A percentile compares a stretch with the other conserved stretches of the same genome.
phyloP scores from a whole-genome alignment of 768 basidiomycete species.

The Suillus placidus region DNA sequence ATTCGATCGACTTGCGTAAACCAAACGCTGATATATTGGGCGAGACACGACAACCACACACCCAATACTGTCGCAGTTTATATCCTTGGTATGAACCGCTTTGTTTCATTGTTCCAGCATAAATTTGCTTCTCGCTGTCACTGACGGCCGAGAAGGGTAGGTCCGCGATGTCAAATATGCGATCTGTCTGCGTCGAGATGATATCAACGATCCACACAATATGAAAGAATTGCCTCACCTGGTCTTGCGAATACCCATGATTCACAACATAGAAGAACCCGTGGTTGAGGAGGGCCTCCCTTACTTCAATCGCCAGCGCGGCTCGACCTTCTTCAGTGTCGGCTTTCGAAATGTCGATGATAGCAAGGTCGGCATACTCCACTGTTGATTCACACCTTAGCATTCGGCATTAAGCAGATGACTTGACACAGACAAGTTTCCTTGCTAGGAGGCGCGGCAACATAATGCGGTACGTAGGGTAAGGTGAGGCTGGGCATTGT shows the following conservation, averaged over 20 bases:
- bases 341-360: conserved; percentile 52
- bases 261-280: conserved; percentile 47
- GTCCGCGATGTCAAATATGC: conserved; percentile 54
- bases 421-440: conserved; percentile 35
- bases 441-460: conserved; percentile 37
- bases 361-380: conserved; percentile 53
- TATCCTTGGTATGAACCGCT: conserved; percentile 56
- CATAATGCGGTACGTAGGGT: conserved; percentile 42
- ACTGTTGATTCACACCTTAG: conserved; percentile 37
- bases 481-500: conserved; percentile 36
- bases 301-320: conserved; percentile 42
- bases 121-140: conserved; percentile 45
- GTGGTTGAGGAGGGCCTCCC: conserved; percentile 47
- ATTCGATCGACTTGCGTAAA: neutral
- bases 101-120: conserved; percentile 44
- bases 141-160: conserved; percentile 45
- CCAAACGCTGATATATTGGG: neutral
- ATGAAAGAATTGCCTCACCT: conserved; percentile 23
- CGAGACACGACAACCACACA: conserved; percentile 18
- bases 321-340: conserved; percentile 40
- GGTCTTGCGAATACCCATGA: conserved; percentile 41
- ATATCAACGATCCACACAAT: neutral
- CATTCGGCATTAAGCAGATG: neutral
- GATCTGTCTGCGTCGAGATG: conserved; percentile 37
- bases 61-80: conserved; percentile 54